Evolutionary conservation across 1,139 yeast genomes (phyloP).

Genomic region (Meyerozyma elateridarum): DNA sequence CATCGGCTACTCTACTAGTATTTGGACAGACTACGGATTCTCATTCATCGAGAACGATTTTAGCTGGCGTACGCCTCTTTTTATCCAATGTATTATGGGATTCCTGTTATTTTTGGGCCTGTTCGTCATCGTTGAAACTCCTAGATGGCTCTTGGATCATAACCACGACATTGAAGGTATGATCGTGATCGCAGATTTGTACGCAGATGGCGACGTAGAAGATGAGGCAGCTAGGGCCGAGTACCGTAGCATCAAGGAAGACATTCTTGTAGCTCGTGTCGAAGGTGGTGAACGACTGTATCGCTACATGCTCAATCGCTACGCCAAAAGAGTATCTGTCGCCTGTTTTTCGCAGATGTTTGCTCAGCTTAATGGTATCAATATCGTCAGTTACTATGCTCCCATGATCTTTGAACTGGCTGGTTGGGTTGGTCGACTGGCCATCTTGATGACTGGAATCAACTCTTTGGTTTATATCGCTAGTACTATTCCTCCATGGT

Average conservation of each 20-base stretch:
- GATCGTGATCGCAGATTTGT: constrained; percentile 44
- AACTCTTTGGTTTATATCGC: constrained; percentile 71
- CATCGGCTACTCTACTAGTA: constrained; percentile 78
- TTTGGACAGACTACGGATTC: constrained; percentile 87
- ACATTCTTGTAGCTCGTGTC: constrained; percentile 54
- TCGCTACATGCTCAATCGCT: constrained; percentile 55
- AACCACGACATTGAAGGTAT: constrained; percentile 85
- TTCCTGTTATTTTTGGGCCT: constrained; percentile 64
- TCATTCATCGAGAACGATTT: constrained; percentile 48
- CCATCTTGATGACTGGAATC: constrained; percentile 90
- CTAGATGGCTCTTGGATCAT: constrained; percentile 84
- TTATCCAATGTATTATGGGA: constrained; percentile 76
- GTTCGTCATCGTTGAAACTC: constrained; percentile 77
- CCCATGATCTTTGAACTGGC: constrained; percentile 93
- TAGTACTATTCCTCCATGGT: constrained; percentile 89
- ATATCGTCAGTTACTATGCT: constrained; percentile 88
- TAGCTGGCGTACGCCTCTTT: constrained; percentile 79
- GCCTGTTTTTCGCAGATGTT: constrained; percentile 90
- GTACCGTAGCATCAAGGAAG: constrained; percentile 39
- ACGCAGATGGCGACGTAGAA: constrained; percentile 40
- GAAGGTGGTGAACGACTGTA: constrained; percentile 72
- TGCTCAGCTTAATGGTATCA: constrained; percentile 92
- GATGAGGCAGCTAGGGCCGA: constrained; percentile 20
- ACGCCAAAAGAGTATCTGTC: constrained; percentile 74
- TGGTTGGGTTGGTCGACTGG: constrained; percentile 87